phyloP scores from a whole-genome alignment of 306 rosid species.

The Castanospermum australe region DNA sequence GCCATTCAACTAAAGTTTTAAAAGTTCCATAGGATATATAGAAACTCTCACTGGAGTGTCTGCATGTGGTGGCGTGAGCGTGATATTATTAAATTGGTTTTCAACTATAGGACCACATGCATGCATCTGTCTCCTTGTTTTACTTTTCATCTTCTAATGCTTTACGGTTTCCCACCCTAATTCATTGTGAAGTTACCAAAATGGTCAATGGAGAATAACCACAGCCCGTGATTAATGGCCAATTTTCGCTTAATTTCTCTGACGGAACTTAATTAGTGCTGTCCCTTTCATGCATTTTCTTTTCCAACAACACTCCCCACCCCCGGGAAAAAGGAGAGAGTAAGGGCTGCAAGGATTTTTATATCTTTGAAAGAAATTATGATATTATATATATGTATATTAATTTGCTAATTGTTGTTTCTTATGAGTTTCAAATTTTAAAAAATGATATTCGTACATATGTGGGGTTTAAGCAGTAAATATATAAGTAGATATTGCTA shows the following conservation, averaged over 20 bases:
- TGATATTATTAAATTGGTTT: slow-evolving; percentile 55
- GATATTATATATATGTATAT: no score
- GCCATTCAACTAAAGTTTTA: slow-evolving; percentile 28
- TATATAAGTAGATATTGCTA: no score
- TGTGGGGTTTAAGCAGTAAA: no score
- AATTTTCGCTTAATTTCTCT: background rate
- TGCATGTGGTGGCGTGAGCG: slow-evolving; percentile 80
- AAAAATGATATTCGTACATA: no score
- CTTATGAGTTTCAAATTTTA: no score
- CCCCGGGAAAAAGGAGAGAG: background rate
- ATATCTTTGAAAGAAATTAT: background rate
- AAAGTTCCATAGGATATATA: slow-evolving; percentile 30
- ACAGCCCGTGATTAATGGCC: slow-evolving; percentile 26
- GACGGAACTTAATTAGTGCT: background rate
- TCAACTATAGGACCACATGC: slow-evolving; percentile 52
- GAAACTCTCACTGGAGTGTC: slow-evolving; percentile 49
- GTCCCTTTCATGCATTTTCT: background rate
- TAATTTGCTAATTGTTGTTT: no score
- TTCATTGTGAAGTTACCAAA: slow-evolving; percentile 10
- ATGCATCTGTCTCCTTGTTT: slow-evolving; percentile 37
- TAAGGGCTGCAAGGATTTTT: background rate
- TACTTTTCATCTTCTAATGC: slow-evolving; percentile 30
- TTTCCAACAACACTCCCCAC: slow-evolving; percentile 4
- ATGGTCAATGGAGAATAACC: background rate
- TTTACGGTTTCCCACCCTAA: slow-evolving; percentile 8